Conservation (phyloP, 495 filamentous ascomycete genomes). For the Aspergillus baeticus region DNA sequence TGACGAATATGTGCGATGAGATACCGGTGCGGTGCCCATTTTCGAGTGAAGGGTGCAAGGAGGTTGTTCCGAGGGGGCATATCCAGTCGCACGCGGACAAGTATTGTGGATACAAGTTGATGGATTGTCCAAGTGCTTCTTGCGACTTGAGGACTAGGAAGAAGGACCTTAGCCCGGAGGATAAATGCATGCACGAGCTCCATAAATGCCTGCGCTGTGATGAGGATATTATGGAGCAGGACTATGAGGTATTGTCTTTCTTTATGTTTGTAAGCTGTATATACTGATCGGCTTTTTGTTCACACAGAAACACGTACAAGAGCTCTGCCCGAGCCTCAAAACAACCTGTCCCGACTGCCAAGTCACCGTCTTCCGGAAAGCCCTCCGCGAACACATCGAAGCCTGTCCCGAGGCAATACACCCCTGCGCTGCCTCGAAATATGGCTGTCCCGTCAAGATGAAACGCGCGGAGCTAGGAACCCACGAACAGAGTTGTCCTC, state of each 20-base stretch:
- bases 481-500: slow-evolving; percentile 56
- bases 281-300: not conserved
- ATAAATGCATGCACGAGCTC: slow-evolving; percentile 55
- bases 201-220: slow-evolving; percentile 55
- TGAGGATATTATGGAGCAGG: slow-evolving; percentile 53
- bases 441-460: slow-evolving; percentile 55
- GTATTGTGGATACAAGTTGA: slow-evolving; percentile 66
- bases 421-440: slow-evolving; percentile 52
- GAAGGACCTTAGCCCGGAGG: slow-evolving; percentile 40
- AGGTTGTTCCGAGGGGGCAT: slow-evolving; percentile 61
- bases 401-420: slow-evolving; percentile 54
- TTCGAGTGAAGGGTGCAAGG: slow-evolving; percentile 57
- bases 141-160: slow-evolving; percentile 52
- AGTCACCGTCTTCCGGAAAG: slow-evolving; percentile 43
- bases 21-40: slow-evolving; percentile 73
- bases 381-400: slow-evolving; percentile 49
- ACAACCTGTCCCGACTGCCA: slow-evolving; percentile 55
- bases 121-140: slow-evolving; percentile 57
- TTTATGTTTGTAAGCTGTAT: slow-evolving; percentile 10
- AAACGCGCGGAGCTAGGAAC: slow-evolving; percentile 46
- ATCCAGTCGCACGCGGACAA: slow-evolving; percentile 72
- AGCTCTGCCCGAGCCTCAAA: slow-evolving; percentile 48
- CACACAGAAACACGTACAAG: slow-evolving; percentile 47
- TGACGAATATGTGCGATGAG: slow-evolving; percentile 70
- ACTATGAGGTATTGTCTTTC: slow-evolving; percentile 47